Base-by-base conservation (phyloP, 202 grass and related monocot species). In the Panicum hallii region DNA sequence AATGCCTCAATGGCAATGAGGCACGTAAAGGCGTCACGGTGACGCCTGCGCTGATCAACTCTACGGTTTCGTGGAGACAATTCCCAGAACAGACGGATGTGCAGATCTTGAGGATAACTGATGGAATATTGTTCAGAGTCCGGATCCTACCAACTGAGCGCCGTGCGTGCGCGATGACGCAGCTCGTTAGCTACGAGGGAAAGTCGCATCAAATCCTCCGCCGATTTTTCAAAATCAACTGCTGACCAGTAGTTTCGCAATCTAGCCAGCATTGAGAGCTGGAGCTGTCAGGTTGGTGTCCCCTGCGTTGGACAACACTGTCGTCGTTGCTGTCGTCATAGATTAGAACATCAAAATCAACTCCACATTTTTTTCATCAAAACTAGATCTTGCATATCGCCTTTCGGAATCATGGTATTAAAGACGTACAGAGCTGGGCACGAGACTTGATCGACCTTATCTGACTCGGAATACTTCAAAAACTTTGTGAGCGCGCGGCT, bases 251-350 rank as follows among this genome's bases (percentile, higher is more conserved):
- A 2, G 45, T 17, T 34, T 32, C 50, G 13, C 44, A 30, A 53
- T 74, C 19, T 54, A 30, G 16, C 1, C 52, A 55, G 15, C 15
- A 75, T 75, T 56, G 50, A 2, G 10, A 34, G 47, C 70, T 28
- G 26, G 49, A 40, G 2, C 32, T 40, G 50, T 41, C 17, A 56
- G 26, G 72, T 57, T 9, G 50, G 56, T 56, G 30, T 56, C 9
- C 10, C 17, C 30, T 20, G 9, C 34, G 6, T 19, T 40, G 63
- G 14, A 38, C 34, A 19, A 19, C 23, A 72, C 47, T 6, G 26
- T 50, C 14, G 72, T 57, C 72, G 57, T 23, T 75, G 72, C 72
- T 57, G 5, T 5, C 19, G 72, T 75, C 17, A 75, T 34, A 56
- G 50, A 19, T 56, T n/a, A 57, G 20, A 57, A 9, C 9, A 26